A percentile compares a stretch with the other conserved stretches of the same genome.
phyloP scores from a whole-genome alignment of 2,329 filamentous ascomycete genomes.

The Geosmithia morbida region DNA sequence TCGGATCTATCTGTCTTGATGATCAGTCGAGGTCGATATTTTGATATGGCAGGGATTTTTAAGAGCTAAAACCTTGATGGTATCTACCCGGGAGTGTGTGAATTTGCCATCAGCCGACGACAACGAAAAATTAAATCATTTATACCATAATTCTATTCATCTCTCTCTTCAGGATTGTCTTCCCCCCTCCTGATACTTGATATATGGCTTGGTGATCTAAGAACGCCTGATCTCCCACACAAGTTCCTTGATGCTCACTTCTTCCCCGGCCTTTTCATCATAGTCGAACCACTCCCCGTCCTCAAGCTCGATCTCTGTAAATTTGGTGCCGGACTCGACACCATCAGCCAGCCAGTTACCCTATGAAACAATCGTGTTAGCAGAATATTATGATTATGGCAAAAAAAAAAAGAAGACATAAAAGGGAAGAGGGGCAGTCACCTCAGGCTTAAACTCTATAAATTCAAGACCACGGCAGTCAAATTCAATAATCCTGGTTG shows the following conservation, averaged over 20 bases:
- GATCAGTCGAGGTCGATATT: too few relatives aligned
- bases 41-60: too few relatives aligned
- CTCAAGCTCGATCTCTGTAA: slow-evolving; percentile 63
- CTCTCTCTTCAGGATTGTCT: too few relatives aligned
- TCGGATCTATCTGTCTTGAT: too few relatives aligned
- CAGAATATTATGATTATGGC: too few relatives aligned
- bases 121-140: too few relatives aligned
- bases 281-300: slow-evolving; percentile 99
- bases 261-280: slow-evolving; percentile 81
- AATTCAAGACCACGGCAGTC: slow-evolving; percentile 94
- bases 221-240: slow-evolving; percentile 73
- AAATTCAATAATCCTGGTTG: slow-evolving; percentile 71
- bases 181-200: neutral
- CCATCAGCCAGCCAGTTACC: slow-evolving; percentile 86
- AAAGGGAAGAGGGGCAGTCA: slow-evolving; percentile 19
- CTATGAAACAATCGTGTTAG: slow-evolving; percentile 25
- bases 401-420: neutral
- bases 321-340: slow-evolving; percentile 65
- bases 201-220: slow-evolving; percentile 26
- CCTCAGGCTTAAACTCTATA: slow-evolving; percentile 77
- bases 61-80: too few relatives aligned
- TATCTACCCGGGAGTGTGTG: too few relatives aligned
- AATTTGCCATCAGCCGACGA: too few relatives aligned
- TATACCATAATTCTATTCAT: too few relatives aligned
- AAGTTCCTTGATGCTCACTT: slow-evolving; percentile 83